Evolutionary conservation across 257 asterid species (phyloP).

Genomic region (Primulina tabacum): DNA sequence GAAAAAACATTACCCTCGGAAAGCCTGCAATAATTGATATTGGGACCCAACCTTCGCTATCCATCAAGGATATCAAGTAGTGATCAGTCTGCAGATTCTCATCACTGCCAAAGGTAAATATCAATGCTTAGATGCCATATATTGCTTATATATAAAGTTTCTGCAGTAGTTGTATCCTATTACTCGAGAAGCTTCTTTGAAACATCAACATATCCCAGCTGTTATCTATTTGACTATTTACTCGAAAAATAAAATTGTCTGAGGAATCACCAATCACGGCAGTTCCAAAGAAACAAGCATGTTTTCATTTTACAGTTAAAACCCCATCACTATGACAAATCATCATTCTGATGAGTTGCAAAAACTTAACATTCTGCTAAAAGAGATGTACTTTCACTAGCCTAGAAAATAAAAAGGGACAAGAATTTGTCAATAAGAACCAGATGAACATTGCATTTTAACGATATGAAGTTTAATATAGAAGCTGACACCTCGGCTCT

Average conservation of each 20-base stretch:
- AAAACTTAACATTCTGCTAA: not conserved
- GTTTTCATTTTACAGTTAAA: not conserved
- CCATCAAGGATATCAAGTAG: slow-evolving; percentile 83
- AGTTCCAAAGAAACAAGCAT: slow-evolving; percentile 19
- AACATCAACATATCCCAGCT: slow-evolving; percentile 14
- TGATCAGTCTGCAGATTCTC: slow-evolving; percentile 69
- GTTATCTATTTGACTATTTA: not conserved
- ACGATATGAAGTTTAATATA: no score
- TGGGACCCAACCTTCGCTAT: slow-evolving; percentile 86
- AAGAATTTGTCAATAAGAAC: not conserved
- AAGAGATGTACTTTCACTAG: slow-evolving; percentile 10
- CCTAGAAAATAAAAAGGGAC: not conserved
- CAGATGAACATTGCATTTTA: not conserved
- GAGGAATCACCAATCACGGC: not conserved
- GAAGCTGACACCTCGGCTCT: not conserved
- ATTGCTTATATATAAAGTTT: not conserved
- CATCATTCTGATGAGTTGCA: not conserved
- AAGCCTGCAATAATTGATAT: slow-evolving; percentile 66
- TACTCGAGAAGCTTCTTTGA: not conserved
- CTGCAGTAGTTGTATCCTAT: not conserved
- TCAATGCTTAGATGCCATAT: slow-evolving; percentile 23
- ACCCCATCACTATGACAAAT: slow-evolving; percentile 11
- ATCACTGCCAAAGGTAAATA: slow-evolving; percentile 52
- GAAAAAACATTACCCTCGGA: slow-evolving; percentile 60
- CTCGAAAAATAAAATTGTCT: slow-evolving; percentile 10